Evolutionary conservation across 345 rosid species (phyloP), one percentile per base, ranked within the genome.

Genomic region (Salix suchowensis): DNA sequence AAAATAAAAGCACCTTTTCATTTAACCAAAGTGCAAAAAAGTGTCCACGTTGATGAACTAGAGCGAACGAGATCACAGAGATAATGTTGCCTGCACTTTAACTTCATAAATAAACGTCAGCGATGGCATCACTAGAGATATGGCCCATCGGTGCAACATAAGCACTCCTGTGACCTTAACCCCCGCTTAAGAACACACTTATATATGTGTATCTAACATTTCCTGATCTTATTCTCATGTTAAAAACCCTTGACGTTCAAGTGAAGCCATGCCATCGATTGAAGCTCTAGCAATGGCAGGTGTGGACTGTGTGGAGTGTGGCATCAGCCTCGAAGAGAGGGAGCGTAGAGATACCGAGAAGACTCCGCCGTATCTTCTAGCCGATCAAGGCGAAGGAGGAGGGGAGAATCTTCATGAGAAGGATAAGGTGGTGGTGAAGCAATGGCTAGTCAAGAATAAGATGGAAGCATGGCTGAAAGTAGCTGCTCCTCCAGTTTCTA

Each of bases 261-360:
- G 66, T 62, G 36, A 4, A 28, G 67, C 50, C 3, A 77, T 77
- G 80, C 70, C 80, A n/a, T 77, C 80, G 2, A 70, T 77, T 23
- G 80, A 77, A 70, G 80, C 80, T 62, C 75, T 77, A 30, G 80
- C 80, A 61, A 77, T 77, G 80, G 80, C 80, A 13, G 80, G 80
- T 26, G 80, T 70, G 64, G 79, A 77, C 44, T 77, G 64, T 5
- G 69, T 42, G 37, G 37, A 61, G 23, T 62, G 65, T 19, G 67
- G 72, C 66, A 66, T 78, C 23, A n/a, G 21, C 32, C 34, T 78
- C 6, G 71, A 14, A 3, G 81, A 78, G 55, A 65, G 55, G 76
- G 76, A 78, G 64, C 67, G n/a, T 10, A 12, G 76, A 72, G 30
- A 72, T 19, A 13, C 14, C 44, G 66, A 75, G 65, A 66, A 75